Evolutionary conservation across 2,329 filamentous ascomycete genomes (phyloP).

Genomic region (Alternaria sp.): DNA sequence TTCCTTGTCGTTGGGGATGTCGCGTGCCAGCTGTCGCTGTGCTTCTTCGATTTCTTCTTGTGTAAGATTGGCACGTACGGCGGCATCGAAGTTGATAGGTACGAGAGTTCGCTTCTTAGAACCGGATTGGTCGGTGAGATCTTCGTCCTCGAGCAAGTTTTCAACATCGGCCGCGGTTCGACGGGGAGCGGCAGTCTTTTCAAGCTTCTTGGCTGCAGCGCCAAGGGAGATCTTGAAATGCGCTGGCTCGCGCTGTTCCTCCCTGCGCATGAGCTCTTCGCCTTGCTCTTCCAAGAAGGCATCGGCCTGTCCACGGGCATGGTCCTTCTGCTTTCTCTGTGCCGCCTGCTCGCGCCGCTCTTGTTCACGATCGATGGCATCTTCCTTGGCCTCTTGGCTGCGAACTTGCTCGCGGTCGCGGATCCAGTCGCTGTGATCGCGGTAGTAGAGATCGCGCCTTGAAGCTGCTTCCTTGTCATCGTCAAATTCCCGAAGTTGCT

Average conservation of each 20-base stretch:
- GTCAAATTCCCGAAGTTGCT: slow-evolving; percentile 82
- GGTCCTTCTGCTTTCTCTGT: slow-evolving; percentile 75
- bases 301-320: slow-evolving; percentile 84
- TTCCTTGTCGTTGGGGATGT: slow-evolving; percentile 87
- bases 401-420: slow-evolving; percentile 79
- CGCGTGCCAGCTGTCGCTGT: slow-evolving; percentile 80
- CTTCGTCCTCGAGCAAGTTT: slow-evolving; percentile 92
- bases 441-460: slow-evolving; percentile 83
- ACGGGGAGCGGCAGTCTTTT: slow-evolving; percentile 64
- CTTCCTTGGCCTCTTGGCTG: slow-evolving; percentile 75
- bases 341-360: slow-evolving; percentile 79
- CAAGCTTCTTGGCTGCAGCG: slow-evolving; percentile 77
- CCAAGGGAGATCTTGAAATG: slow-evolving; percentile 90
- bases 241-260: slow-evolving; percentile 66
- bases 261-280: slow-evolving; percentile 68
- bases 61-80: slow-evolving; percentile 64
- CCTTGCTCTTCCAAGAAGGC: slow-evolving; percentile 88
- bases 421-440: slow-evolving; percentile 84
- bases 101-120: slow-evolving; percentile 75
- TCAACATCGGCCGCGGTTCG: slow-evolving; percentile 94
- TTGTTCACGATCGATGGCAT: slow-evolving; percentile 81
- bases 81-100: slow-evolving; percentile 56
- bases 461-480: slow-evolving; percentile 82
- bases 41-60: slow-evolving; percentile 89
- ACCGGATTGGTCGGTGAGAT: slow-evolving; percentile 69